Base-by-base conservation (phyloP, 257 asterid species). In the Forsythia viridissima region DNA sequence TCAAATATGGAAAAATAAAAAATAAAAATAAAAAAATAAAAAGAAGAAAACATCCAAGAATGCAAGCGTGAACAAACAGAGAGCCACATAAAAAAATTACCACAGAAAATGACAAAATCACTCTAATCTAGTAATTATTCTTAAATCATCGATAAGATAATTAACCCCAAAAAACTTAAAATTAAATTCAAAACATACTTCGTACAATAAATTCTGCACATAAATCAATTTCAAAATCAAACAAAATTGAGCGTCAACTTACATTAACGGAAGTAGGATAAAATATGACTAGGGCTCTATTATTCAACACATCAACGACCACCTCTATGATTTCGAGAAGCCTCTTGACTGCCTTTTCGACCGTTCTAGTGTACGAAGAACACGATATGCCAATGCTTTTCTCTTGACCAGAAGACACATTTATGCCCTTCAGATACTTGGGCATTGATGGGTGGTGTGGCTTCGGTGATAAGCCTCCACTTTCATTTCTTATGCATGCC, bases 341-440 rank as follows among this genome's bases (percentile, higher is more conserved):
- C 74, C 87, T 83, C 75, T 87, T 84, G 63, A 89, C 78, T 61
- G 89, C 92, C 81, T 87, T 88, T 86, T 89, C 93, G 1, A 89
- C 89, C 4, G 91, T 81, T 59, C 30, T 82, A 2, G 93, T 74
- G 55, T 91, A 87, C 70, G 91, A 88, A 68, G 93, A 84, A 81
- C 93, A 87, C 4, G 89, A 86, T 91, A 89, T 87, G 76, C 93
- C 90, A 36, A 84, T 52, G 79, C 61, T 81, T 40, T 80, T 82
- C 43, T 86, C 92, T 77, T 80, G 81, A 44, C 84, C 89, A 3
- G 80, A 24, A 24, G 24, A 24, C 24, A 24, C 24, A 24, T 24
- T 48, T 20, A 11, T 36, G 36, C 82, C 76, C 68, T 77, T 82
- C 36, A 85, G 84, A 21, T 6, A 70, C 52, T 72, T 85, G 1